Evolutionary conservation across 75 land plant species (phyloP).

Genomic region (Azolla pinnata): DNA sequence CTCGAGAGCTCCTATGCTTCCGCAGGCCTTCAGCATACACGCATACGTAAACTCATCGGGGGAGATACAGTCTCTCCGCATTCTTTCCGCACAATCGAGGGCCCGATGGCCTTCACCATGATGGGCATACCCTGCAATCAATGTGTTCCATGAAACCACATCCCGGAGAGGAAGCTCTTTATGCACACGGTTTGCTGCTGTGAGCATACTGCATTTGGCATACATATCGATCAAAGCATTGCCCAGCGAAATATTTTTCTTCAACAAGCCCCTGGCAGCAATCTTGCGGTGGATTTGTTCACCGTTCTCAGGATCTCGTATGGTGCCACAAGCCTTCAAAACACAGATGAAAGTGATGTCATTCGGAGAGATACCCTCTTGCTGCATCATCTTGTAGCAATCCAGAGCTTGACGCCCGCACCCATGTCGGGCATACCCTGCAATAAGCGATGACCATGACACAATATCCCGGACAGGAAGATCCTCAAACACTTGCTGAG

Average conservation of each 20-base stretch:
- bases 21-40: slow-evolving; percentile 32
- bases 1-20: slow-evolving; percentile 1
- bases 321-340: slow-evolving; percentile 26
- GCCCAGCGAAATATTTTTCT: slow-evolving; percentile 22
- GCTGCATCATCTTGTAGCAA: slow-evolving; percentile 29
- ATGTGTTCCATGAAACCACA: slow-evolving; percentile 37
- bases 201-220: no score
- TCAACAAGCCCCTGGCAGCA: slow-evolving; percentile 13
- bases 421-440: slow-evolving; percentile 29
- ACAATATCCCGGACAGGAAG: slow-evolving; percentile 9
- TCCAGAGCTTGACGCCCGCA: slow-evolving; percentile 19
- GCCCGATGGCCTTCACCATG: slow-evolving; percentile 30
- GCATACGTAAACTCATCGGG: slow-evolving; percentile 39
- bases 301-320: slow-evolving; percentile 14
- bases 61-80: slow-evolving; percentile 20
- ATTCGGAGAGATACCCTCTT: slow-evolving; percentile 24
- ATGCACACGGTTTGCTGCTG: slow-evolving; percentile 29
- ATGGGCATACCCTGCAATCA: slow-evolving; percentile 39
- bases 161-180: slow-evolving; percentile 16
- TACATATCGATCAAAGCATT: slow-evolving; percentile 46
- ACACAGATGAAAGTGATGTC: slow-evolving; percentile 32
- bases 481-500: slow-evolving; percentile 20
- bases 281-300: slow-evolving; percentile 27
- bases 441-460: slow-evolving; percentile 39
- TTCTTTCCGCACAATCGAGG: slow-evolving; percentile 19